Base-by-base conservation (phyloP, 129 eudicot genomes). In the Pulicaria dysenterica region DNA sequence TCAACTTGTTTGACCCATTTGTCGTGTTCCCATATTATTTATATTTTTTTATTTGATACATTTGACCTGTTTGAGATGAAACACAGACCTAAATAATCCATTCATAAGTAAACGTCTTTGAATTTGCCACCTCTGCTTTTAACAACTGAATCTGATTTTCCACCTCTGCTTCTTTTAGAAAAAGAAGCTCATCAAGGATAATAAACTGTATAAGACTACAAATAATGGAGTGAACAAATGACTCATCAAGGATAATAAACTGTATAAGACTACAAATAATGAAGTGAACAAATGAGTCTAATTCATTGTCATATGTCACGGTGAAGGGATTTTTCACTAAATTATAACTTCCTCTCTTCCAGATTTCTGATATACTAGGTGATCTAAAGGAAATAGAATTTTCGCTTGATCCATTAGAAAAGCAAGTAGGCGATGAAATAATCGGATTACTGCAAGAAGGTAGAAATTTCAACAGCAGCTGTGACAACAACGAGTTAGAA, bases 391-490 rank as follows among this genome's bases (percentile, higher is more conserved):
- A 84, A 58, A 80, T 87, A 15, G 92, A 83, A 57, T 93, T 93
- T 76, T 83, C 90, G 43, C 87, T 89, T 73, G 92, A 87, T 82
- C 98, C 92, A 7, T 31, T 44, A 58, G 98, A 89, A 83, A 93
- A 93, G 69, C 96, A 89, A 82, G 82, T 89, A 47, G 98, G 96
- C 55, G 96, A 93, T 15, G 96, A 89, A 64, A 78, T 93, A 64
- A 93, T 93, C 58, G 80, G 85, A 34, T 76, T 93, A 61, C 83
- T 93, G 47, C 98, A 93, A 81, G 95, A 93, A 79, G 96, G 98
- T 42, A 83, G 85, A 73, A 83, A 79, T 74, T 80, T 93, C 68
- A 86, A 80, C 80, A 88, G 75, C 83, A 85, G 51, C 58, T 78
- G 84, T 75, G 95, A 93, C 73, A 82, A 53, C 19, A 82, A 80